Percentiles rank a stretch among this genome's conserved stretches.
These are phyloP conservation scores for Phytophthora pistaciae DNA, from an alignment of 352 stramenopile genomes.

Conservation along the genomic window DNA sequence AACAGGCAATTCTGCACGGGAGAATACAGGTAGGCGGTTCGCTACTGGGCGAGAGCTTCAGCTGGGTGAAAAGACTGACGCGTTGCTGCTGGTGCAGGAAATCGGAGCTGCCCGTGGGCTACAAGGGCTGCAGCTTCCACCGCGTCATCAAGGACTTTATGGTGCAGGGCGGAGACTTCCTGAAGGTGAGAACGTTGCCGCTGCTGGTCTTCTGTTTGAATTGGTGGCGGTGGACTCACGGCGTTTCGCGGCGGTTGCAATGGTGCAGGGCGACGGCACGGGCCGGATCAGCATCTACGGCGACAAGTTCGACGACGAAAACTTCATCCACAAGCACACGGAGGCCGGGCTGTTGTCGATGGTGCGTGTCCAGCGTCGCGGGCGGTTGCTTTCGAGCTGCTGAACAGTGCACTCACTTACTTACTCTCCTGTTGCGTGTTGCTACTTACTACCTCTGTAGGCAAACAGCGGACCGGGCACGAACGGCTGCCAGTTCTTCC, in stretches of 20 bases:
- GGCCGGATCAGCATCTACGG: slow-evolving; percentile 90
- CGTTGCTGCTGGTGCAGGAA: slow-evolving; percentile 54
- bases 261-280: slow-evolving; percentile 76
- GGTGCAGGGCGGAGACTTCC: slow-evolving; percentile 89
- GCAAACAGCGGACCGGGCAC: slow-evolving; percentile 95
- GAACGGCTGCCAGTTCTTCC: slow-evolving; percentile 97
- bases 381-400: neutral
- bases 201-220: slow-evolving; percentile 9
- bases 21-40: slow-evolving; percentile 85
- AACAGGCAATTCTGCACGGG: slow-evolving; percentile 96
- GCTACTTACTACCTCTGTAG: slow-evolving; percentile 26
- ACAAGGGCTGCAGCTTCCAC: slow-evolving; percentile 91
- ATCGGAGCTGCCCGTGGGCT: slow-evolving; percentile 86
- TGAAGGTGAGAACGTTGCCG: slow-evolving; percentile 60
- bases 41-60: neutral
- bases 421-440: neutral
- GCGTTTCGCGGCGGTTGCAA: slow-evolving; percentile 18
- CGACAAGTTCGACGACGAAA: slow-evolving; percentile 89
- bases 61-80: neutral
- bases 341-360: slow-evolving; percentile 86
- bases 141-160: slow-evolving; percentile 94
- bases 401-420: neutral
- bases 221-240: neutral
- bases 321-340: slow-evolving; percentile 87
- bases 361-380: slow-evolving; percentile 38